Conservation (phyloP, 2,329 filamentous ascomycete species). For the Pseudogymnoascus sp. region DNA sequence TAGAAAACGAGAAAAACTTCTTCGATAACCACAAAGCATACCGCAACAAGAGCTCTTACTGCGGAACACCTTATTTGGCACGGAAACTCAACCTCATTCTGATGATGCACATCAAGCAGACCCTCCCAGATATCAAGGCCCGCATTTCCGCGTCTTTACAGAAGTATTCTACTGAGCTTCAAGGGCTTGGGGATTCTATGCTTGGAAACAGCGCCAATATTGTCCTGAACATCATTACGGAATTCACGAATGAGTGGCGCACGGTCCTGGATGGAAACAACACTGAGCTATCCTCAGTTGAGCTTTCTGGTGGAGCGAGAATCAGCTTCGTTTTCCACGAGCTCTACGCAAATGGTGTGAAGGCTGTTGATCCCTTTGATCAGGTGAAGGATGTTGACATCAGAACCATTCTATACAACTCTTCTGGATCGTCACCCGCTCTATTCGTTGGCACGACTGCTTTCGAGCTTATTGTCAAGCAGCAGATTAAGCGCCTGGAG, state of each 20-base stretch:
- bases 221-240: conserved; percentile 95
- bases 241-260: conserved; percentile 96
- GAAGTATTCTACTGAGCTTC: conserved; percentile 80
- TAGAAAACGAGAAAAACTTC: conserved; percentile 92
- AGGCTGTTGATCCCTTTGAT: conserved; percentile 96
- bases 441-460: conserved; percentile 95
- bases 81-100: conserved; percentile 96
- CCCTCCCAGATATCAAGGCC: conserved; percentile 94
- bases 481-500: conserved; percentile 93
- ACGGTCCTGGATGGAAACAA: conserved; percentile 95
- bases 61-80: conserved; percentile 92
- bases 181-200: conserved; percentile 81
- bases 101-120: conserved; percentile 99
- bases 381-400: conserved; percentile 97
- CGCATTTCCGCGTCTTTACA: conserved; percentile 88
- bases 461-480: conserved; percentile 98
- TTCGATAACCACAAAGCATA: conserved; percentile 99
- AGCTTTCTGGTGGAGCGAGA: conserved; percentile 91
- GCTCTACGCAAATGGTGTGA: conserved; percentile 93
- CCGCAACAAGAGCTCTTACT: conserved; percentile 97
- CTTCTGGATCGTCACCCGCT: conserved; percentile 92
- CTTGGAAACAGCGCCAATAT: conserved; percentile 95
- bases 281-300: conserved; percentile 85
- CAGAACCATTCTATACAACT: conserved; percentile 95
- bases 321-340: conserved; percentile 99